phyloP scores from a whole-genome alignment of 139 green algal genomes.

The Gonium pectorale region DNA sequence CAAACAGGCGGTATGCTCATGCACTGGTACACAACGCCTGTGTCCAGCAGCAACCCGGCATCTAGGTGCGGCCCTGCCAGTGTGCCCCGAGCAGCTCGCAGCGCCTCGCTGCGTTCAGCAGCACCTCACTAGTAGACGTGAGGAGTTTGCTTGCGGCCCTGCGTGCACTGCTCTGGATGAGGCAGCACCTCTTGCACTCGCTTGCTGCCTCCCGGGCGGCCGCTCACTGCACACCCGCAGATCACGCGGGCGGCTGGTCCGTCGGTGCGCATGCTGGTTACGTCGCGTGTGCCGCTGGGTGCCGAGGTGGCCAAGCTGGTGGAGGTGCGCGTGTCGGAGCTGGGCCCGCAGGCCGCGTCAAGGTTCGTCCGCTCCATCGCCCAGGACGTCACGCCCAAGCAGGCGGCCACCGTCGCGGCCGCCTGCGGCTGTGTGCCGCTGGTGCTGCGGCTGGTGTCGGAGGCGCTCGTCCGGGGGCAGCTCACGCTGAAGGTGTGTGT shows the following conservation, averaged over 20 bases:
- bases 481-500: slow-evolving; percentile 6
- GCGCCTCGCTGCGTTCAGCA: no score
- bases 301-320: no score
- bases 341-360: not conserved
- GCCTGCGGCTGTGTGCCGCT: slow-evolving; percentile 23
- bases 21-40: no score
- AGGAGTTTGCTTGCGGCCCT: no score
- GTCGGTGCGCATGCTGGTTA: not conserved
- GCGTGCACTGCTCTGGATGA: no score
- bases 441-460: slow-evolving; percentile 16
- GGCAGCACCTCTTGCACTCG: no score
- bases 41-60: not conserved
- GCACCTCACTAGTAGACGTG: no score
- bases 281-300: not conserved
- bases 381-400: not conserved
- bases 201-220: no score
- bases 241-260: not conserved
- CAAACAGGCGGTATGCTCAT: no score
- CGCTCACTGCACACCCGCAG: not conserved
- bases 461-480: slow-evolving; percentile 11
- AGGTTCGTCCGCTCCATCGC: not conserved
- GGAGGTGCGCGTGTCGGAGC: not conserved
- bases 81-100: no score
- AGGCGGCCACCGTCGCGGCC: not conserved
- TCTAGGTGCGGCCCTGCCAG: no score